Evolutionary conservation across 257 asterid species (phyloP).

Genomic region (Striga asiatica): DNA sequence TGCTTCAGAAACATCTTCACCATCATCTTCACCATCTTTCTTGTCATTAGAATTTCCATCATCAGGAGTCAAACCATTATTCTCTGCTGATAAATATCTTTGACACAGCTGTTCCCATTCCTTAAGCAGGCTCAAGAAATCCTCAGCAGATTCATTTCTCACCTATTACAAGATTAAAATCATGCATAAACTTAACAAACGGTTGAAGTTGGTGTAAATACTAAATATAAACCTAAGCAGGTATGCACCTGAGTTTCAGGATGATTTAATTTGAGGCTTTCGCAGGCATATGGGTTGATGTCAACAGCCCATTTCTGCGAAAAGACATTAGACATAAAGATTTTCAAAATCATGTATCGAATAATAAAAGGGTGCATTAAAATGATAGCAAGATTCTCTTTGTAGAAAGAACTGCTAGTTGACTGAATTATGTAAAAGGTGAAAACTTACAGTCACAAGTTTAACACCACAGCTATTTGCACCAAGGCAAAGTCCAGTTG

Average conservation of each 20-base stretch:
- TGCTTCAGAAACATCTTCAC: neutral
- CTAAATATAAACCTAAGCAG: too few species aligned
- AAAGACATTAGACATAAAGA: neutral
- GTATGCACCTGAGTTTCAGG: neutral
- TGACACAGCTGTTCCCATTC: conserved; percentile 3
- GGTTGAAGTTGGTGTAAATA: neutral
- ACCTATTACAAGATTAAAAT: neutral
- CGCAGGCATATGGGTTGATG: neutral
- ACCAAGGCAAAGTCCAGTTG: neutral
- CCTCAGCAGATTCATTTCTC: conserved; percentile 1
- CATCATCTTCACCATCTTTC: neutral
- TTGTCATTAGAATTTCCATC: neutral
- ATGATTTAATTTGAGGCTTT: neutral
- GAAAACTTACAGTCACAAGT: neutral
- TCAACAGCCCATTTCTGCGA: conserved; percentile 4
- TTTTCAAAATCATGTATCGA: too few species aligned
- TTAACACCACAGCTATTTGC: neutral
- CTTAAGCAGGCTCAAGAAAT: neutral
- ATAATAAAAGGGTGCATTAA: too few species aligned
- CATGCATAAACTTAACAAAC: neutral
- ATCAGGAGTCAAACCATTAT: neutral
- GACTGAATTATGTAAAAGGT: neutral
- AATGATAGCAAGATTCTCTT: too few species aligned
- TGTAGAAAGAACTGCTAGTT: too few species aligned
- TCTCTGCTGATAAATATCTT: neutral